phyloP scores from a whole-genome alignment of 2,329 filamentous ascomycete species.

The Aspergillus sergii region DNA sequence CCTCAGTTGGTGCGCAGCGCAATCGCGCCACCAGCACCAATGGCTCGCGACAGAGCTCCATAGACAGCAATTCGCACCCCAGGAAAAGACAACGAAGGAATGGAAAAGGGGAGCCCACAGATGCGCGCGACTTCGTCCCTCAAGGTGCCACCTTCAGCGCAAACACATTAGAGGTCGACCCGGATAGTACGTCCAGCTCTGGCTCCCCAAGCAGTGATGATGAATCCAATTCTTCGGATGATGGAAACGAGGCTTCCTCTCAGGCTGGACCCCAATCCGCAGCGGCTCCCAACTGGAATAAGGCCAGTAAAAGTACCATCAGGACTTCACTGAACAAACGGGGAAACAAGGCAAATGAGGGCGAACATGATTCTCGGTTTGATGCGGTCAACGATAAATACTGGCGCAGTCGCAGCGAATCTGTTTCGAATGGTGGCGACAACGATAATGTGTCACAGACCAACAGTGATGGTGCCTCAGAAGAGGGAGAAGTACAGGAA shows the following conservation, averaged over 20 bases:
- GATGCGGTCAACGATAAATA: slow-evolving; percentile 40
- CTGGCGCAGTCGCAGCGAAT: slow-evolving; percentile 42
- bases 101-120: slow-evolving; percentile 23
- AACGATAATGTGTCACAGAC: slow-evolving; percentile 15
- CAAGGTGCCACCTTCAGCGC: slow-evolving; percentile 39
- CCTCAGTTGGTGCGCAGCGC: slow-evolving; percentile 45
- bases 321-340: slow-evolving; percentile 45
- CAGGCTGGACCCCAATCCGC: slow-evolving; percentile 22
- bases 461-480: slow-evolving; percentile 19
- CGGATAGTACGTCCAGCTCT: slow-evolving; percentile 33
- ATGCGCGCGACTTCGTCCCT: slow-evolving; percentile 41
- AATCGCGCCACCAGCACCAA: slow-evolving; percentile 26
- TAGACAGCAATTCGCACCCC: slow-evolving; percentile 25
- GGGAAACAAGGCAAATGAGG: slow-evolving; percentile 20
- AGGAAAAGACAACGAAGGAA: slow-evolving; percentile 33
- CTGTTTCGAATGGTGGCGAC: slow-evolving; percentile 25
- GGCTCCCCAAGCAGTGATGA: slow-evolving; percentile 20
- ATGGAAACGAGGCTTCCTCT: slow-evolving; percentile 15
- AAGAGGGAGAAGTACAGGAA: slow-evolving; percentile 33
- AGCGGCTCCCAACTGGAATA: slow-evolving; percentile 48
- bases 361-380: slow-evolving; percentile 27
- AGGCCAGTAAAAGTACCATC: slow-evolving; percentile 43
- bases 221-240: slow-evolving; percentile 19
- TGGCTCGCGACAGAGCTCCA: slow-evolving; percentile 27
- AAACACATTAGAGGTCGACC: slow-evolving; percentile 35